Evolutionary conservation across 1,139 yeast species (phyloP).

Genomic region (Nakaseomyces bracarensis): DNA sequence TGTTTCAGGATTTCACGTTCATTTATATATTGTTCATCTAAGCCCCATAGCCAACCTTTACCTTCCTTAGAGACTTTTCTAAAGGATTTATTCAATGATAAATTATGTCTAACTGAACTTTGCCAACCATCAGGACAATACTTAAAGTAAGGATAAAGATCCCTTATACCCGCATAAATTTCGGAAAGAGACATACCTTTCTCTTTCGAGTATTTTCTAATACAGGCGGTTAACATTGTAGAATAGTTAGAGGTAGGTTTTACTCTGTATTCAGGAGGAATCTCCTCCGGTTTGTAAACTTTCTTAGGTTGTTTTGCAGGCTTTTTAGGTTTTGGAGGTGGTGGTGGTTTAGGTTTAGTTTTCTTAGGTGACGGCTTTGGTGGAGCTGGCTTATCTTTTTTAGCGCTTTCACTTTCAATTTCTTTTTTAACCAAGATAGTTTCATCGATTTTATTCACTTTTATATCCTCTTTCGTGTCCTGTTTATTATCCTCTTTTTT

Average conservation of each 20-base stretch:
- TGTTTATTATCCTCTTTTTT: not conserved
- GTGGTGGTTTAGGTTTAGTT: constrained; percentile 7
- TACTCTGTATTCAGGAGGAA: constrained; percentile 74
- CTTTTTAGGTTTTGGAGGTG: constrained; percentile 34
- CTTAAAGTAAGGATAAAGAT: constrained; percentile 79
- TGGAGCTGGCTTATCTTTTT: constrained; percentile 11
- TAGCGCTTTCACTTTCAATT: constrained; percentile 8
- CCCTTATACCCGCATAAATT: constrained; percentile 78
- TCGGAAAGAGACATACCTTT: constrained; percentile 79
- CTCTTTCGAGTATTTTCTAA: constrained; percentile 54
- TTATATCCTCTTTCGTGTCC: not conserved
- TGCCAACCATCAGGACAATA: constrained; percentile 99
- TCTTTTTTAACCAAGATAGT: constrained; percentile 18
- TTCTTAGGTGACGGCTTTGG: constrained; percentile 5
- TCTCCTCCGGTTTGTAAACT: constrained; percentile 62
- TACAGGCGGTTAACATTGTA: constrained; percentile 67
- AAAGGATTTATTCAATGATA: constrained; percentile 78
- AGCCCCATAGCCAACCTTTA: constrained; percentile 87
- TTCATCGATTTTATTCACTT: constrained; percentile 10
- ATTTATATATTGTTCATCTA: constrained; percentile 73
- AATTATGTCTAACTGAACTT: constrained; percentile 79
- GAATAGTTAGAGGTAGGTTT: constrained; percentile 81
- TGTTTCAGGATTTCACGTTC: constrained; percentile 73
- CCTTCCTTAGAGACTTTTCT: constrained; percentile 69
- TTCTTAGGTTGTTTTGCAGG: constrained; percentile 50